phyloP scores from a whole-genome alignment of 2,329 filamentous ascomycete species.

The Ascocoryne sarcoides region DNA sequence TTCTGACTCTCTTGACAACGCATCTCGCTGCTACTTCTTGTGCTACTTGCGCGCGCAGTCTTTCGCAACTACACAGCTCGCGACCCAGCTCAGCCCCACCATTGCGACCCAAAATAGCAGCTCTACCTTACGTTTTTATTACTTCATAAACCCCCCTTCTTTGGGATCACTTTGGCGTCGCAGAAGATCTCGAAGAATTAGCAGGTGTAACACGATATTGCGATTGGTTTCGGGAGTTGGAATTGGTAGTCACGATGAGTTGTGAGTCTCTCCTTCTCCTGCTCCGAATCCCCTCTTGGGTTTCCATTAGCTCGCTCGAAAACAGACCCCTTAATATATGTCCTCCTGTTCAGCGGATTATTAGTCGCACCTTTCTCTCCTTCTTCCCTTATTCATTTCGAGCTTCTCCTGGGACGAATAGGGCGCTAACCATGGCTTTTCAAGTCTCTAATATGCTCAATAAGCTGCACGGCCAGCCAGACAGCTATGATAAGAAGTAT shows the following conservation, averaged over 20 bases:
- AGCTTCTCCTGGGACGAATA: not conserved
- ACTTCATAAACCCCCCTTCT: too few relatives aligned
- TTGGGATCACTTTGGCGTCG: too few relatives aligned
- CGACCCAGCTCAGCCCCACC: conserved; percentile 12
- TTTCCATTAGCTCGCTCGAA: too few relatives aligned
- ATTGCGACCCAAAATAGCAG: conserved; percentile 6
- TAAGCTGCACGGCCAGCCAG: conserved; percentile 91
- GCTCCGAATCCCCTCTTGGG: conserved; percentile 1
- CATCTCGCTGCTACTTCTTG: too few relatives aligned
- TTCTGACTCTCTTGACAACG: too few relatives aligned
- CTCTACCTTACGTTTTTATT: too few relatives aligned
- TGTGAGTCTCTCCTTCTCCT: conserved; percentile 22
- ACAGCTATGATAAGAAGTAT: conserved; percentile 98
- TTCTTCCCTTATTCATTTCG: too few relatives aligned
- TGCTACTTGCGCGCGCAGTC: too few relatives aligned
- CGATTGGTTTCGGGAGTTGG: conserved; percentile 6
- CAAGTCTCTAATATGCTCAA: conserved; percentile 84
- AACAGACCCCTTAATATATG: not conserved
- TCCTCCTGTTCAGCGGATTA: conserved; percentile 7
- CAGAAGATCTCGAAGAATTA: not conserved
- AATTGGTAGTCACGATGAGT: conserved; percentile 26
- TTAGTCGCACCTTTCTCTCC: not conserved
- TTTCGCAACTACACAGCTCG: not conserved
- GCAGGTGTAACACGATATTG: conserved; percentile 1
- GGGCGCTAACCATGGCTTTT: conserved; percentile 2